These are phyloP conservation scores for Picochlorum sp. DNA, from an alignment of 139 green algal genomes.

Conservation along the genomic window DNA sequence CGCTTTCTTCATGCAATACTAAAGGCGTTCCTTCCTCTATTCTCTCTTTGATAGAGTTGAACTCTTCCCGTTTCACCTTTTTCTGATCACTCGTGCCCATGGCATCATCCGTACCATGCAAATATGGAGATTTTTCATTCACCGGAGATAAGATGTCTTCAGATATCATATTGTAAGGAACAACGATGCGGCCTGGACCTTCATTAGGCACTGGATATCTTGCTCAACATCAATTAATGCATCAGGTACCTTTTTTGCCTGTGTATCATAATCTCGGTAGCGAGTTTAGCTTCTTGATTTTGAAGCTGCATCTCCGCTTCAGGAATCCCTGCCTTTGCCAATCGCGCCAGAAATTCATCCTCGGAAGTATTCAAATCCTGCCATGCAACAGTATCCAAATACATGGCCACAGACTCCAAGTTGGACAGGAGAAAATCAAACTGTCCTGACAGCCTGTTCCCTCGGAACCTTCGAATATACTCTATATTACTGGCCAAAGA, in stretches of 20 bases:
- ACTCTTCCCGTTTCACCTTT: background rate
- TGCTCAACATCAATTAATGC: background rate
- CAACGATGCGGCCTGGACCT: too few species aligned
- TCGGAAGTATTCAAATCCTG: conserved; percentile 18
- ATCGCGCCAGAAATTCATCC: conserved; percentile 18
- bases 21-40: conserved; percentile 41
- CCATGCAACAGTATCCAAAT: conserved; percentile 30
- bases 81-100: background rate
- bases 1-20: conserved; percentile 40
- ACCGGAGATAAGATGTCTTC: too few species aligned
- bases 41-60: background rate
- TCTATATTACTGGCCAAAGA: conserved; percentile 60
- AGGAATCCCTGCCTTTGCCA: conserved; percentile 31
- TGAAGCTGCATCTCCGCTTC: conserved; percentile 15
- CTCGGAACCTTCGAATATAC: conserved; percentile 69
- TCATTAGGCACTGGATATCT: too few species aligned
- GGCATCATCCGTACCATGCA: background rate
- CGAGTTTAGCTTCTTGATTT: background rate
- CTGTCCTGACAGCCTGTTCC: conserved; percentile 33
- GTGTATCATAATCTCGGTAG: background rate
- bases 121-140: background rate
- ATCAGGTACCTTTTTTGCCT: background rate
- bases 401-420: conserved; percentile 32
- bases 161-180: too few species aligned
- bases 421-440: conserved; percentile 38